A percentile compares a stretch with the other conserved stretches of the same genome.
Conservation (phyloP, 1,139 yeast species). For the Magnusiomyces paraingens region DNA sequence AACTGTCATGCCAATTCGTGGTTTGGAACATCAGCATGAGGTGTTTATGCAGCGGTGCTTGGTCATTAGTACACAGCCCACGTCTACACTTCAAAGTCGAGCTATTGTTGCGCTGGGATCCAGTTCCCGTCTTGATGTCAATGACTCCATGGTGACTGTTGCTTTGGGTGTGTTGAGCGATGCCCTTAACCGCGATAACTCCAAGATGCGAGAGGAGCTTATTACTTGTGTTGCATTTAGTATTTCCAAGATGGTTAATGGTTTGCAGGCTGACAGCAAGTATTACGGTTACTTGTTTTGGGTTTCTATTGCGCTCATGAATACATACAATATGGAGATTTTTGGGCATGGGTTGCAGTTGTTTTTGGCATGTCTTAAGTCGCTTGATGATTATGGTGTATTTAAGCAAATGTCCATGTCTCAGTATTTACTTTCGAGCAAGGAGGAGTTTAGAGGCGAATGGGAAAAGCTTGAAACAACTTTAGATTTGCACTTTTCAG, state of each 20-base stretch:
- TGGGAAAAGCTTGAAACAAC: slow-evolving; percentile 43
- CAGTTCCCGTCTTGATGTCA: slow-evolving; percentile 56
- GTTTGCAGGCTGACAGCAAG: slow-evolving; percentile 49
- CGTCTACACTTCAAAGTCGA: slow-evolving; percentile 62
- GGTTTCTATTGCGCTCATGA: slow-evolving; percentile 45
- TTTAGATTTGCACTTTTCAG: slow-evolving; percentile 38
- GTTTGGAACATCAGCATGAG: slow-evolving; percentile 47
- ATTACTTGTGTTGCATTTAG: slow-evolving; percentile 34
- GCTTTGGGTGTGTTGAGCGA: slow-evolving; percentile 32
- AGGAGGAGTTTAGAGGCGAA: slow-evolving; percentile 39
- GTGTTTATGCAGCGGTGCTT: slow-evolving; percentile 62
- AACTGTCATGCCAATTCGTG: slow-evolving; percentile 38
- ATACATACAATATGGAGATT: slow-evolving; percentile 22
- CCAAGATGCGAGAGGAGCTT: slow-evolving; percentile 32
- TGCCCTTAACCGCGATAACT: slow-evolving; percentile 30
- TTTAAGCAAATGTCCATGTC: slow-evolving; percentile 24
- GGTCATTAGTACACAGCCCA: slow-evolving; percentile 53
- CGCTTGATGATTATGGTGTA: slow-evolving; percentile 27
- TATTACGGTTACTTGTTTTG: slow-evolving; percentile 59
- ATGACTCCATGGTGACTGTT: slow-evolving; percentile 51
- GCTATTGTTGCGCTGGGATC: slow-evolving; percentile 71
- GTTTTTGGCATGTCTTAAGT: slow-evolving; percentile 25
- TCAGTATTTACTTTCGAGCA: slow-evolving; percentile 36
- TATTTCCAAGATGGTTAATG: slow-evolving; percentile 56
- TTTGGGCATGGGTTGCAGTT: slow-evolving; percentile 26